Conservation (phyloP, 306 rosid genomes). For the Citrullus colocynthis region DNA sequence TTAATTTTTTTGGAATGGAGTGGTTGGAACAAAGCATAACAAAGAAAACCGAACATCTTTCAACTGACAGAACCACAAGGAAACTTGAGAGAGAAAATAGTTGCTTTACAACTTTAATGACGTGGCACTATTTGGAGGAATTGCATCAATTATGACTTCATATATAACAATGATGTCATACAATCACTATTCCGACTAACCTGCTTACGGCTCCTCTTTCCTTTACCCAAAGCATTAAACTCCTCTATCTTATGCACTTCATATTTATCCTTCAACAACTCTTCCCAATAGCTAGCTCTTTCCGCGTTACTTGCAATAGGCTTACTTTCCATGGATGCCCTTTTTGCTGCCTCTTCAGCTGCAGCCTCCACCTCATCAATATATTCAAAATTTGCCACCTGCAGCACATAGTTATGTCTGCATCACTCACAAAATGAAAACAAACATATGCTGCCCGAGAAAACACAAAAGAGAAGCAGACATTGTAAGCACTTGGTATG, state of each 20-base stretch:
- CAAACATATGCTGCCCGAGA: neutral
- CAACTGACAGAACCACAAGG: neutral
- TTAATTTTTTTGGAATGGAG: too few species aligned
- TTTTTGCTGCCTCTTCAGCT: constrained; percentile 68
- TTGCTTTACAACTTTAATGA: neutral
- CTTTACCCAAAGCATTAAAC: constrained; percentile 80
- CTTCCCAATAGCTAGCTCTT: constrained; percentile 83
- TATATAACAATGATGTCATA: neutral
- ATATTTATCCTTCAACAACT: constrained; percentile 67
- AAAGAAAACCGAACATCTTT: neutral
- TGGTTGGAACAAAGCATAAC: neutral
- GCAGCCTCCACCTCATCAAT: constrained; percentile 76
- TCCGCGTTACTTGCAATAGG: constrained; percentile 36
- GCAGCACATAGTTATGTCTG: constrained; percentile 12
- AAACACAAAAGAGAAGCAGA: neutral
- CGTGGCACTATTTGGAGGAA: neutral
- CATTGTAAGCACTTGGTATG: neutral
- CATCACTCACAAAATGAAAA: neutral
- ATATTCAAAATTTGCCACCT: constrained; percentile 98
- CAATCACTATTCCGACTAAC: constrained; percentile 20
- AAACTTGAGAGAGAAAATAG: neutral
- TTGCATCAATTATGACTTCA: neutral
- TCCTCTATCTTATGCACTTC: constrained; percentile 90
- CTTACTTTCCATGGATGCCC: constrained; percentile 31
- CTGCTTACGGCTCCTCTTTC: constrained; percentile 92